Conservation (phyloP, 371 early-diverging fungal genomes). For the Mucor saturninus region DNA sequence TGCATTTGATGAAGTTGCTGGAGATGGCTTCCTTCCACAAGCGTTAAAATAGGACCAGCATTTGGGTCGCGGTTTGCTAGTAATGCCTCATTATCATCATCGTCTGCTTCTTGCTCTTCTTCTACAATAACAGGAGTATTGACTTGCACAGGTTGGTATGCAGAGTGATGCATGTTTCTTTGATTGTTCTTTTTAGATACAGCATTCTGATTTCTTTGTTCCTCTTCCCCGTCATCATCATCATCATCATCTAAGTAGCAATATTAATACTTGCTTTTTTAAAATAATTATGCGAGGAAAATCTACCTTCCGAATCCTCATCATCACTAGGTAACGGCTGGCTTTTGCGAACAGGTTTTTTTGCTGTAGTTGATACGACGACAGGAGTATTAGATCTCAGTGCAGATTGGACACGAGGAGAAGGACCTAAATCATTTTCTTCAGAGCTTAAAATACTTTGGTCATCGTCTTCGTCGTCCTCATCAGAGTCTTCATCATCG, state of each 20-base stretch:
- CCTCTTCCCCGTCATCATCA: constrained; percentile 5
- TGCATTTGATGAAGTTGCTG: constrained; percentile 34
- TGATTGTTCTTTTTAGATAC: constrained; percentile 2
- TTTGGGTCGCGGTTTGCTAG: constrained; percentile 6
- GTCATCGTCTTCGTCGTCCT: constrained; percentile 32
- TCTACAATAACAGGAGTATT: background rate
- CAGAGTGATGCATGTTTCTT: constrained; percentile 1
- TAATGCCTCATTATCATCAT: constrained; percentile 16
- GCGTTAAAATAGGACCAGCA: constrained; percentile 12
- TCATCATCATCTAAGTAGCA: background rate
- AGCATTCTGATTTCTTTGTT: constrained; percentile 1
- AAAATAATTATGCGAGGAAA: background rate
- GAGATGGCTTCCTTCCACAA: constrained; percentile 24
- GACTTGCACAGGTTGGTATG: constrained; percentile 2
- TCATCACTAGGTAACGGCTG: constrained; percentile 45
- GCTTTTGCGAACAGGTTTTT: constrained; percentile 14
- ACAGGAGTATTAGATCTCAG: constrained; percentile 2
- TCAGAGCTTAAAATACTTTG: constrained; percentile 5
- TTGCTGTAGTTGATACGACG: background rate
- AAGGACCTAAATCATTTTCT: background rate
- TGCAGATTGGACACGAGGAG: constrained; percentile 2
- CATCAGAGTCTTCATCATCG: constrained; percentile 48
- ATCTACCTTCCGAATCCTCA: constrained; percentile 27
- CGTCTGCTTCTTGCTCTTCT: constrained; percentile 14
- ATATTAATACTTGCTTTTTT: background rate